Base-by-base conservation (phyloP, 768 basidiomycete genomes). In the Hygrophorus russula region DNA sequence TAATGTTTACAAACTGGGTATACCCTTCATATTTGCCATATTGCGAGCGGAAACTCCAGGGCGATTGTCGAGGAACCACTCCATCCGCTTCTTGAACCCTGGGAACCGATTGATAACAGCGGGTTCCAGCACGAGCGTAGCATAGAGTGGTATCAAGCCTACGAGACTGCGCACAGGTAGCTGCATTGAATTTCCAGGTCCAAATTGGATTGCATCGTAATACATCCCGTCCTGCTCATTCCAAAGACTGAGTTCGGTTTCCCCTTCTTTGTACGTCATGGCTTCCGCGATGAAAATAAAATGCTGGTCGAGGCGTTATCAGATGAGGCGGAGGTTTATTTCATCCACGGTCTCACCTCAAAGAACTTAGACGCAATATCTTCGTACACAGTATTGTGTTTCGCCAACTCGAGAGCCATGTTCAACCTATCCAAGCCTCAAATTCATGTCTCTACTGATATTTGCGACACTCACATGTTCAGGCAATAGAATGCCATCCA, bases 401-500 rank as follows among this genome's bases (percentile, higher is more conserved):
- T 97, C 36, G 96, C 96, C 32, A 99, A 68, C 60, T 99, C 96
- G 36, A 99, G 75, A 0, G 96, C 93, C 58, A 99, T 99, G 61
- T 85, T 94, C 60, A 99, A 63, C 90, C 89, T 92, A 45, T 9
- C 11, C 13, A 24, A 46, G 42, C 18, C 5, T 31, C 41, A 27
- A 39, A 45, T 48, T 49, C 14, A 30, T 40, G 28, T 31, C 18
- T n/a, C 12, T 18, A 34, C 37, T 14, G 33, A 14, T n/a, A 20
- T 33, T 10, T 27, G 11, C 24, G 39, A 20, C 7, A 10, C 77
- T 52, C 47, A 88, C 96, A 98, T 98, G 56, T 96, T 96, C 46
- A 98, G 63, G 52, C 83, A 91, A 62, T 94, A 99, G 68, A 98
- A 99, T 27, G 92, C 96, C 96, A 99, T 99, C 96, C 96, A 99